Base-by-base conservation (phyloP, 163 green algal species). In the Scenedesmus sp. region DNA sequence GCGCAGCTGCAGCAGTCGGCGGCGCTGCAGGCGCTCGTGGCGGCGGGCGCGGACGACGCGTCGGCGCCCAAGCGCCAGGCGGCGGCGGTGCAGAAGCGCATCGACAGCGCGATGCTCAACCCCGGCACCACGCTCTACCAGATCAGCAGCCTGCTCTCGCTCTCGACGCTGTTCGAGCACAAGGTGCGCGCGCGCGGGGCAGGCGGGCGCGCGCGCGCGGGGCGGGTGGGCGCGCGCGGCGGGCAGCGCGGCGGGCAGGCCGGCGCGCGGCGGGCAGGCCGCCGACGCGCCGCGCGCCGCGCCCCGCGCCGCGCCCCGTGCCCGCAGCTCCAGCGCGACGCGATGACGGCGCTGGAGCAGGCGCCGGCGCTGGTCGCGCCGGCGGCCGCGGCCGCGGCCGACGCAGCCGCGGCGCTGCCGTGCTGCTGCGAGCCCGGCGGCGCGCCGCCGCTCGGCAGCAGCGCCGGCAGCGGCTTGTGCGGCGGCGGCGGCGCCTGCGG, bases 81-180 rank as follows among this genome's bases (percentile, higher is more conserved):
- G 18, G 69, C 69, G 28, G 69, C 69, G 13, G 5, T 69, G 50
- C 50, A 65, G 34, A 77, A 77, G 36, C 53, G 69, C 14, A 31
- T 77, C 13, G 39, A 65, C 39, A 77, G 66, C 11, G 24, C 47
- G 24, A 66, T 66, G 70, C 70, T 70, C 45, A 65, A 81, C 47
- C 73, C 73, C 2, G 51, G 34, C 10, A 74, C 60, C 1, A 65
- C 60, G 34, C 13, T 64, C 22, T 81, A 81, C 47, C 73, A 81
- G 53, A 74, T 81, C 60, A 74, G 45, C 47, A 44, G 51, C 2
- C 63, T 82, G 75, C 53, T 82, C 18, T 70, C 75, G 42, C 75
- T 75, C 6, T 76, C 75, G 14, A 72, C 75, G 5, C 28, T 82
- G 15, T 82, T 82, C 62, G 75, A 82, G 63, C 63, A 82, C 75